phyloP scores from a whole-genome alignment of 129 eudicot genomes.

The Silybum marianum region DNA sequence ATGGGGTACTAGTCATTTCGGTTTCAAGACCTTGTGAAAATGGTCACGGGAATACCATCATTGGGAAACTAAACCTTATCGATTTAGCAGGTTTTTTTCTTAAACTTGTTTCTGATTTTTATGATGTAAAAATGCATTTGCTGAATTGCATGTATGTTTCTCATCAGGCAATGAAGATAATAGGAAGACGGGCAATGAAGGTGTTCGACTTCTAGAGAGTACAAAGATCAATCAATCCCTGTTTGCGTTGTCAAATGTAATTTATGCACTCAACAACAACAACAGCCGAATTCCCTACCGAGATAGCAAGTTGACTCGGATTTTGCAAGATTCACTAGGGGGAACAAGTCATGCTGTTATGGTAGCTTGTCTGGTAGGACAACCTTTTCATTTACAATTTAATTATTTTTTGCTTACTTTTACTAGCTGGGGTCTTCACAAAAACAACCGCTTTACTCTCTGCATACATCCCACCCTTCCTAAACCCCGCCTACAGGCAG shows the following conservation, averaged over 20 bases:
- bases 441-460: background rate
- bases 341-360: slow-evolving; percentile 84
- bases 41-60: slow-evolving; percentile 31
- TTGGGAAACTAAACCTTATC: slow-evolving; percentile 86
- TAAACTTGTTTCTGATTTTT: background rate
- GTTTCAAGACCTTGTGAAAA: slow-evolving; percentile 47
- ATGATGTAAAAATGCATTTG: background rate
- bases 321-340: slow-evolving; percentile 96
- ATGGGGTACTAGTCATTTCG: slow-evolving; percentile 69
- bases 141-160: background rate
- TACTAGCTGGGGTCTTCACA: background rate
- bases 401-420: background rate
- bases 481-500: background rate
- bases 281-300: slow-evolving; percentile 79
- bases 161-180: slow-evolving; percentile 91
- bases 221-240: slow-evolving; percentile 89
- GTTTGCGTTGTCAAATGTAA: slow-evolving; percentile 84
- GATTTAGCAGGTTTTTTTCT: slow-evolving; percentile 86
- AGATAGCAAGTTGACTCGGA: slow-evolving; percentile 90
- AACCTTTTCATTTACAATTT: background rate
- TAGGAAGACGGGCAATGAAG: slow-evolving; percentile 73
- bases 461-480: background rate
- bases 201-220: slow-evolving; percentile 88
- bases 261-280: slow-evolving; percentile 80
- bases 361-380: slow-evolving; percentile 90